Evolutionary conservation across 331 rosid genomes (phyloP).

Genomic region (Stylosanthes scabra): DNA sequence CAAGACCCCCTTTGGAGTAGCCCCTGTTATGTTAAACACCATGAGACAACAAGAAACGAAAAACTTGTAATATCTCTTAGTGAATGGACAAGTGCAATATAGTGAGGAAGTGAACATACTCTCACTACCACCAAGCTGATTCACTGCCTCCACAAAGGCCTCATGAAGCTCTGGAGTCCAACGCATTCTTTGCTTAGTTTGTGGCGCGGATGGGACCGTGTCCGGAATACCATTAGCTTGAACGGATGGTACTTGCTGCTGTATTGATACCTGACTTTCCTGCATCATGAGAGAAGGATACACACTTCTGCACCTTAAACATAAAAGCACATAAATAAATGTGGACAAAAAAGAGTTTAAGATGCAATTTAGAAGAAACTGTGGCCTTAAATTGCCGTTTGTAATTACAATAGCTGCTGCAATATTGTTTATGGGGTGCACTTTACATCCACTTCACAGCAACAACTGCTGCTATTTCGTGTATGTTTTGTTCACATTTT

Average conservation of each 20-base stretch:
- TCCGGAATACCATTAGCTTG: constrained; percentile 53
- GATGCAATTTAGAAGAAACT: neutral
- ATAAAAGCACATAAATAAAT: neutral
- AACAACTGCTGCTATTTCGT: too few relatives aligned
- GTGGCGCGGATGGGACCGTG: constrained; percentile 50
- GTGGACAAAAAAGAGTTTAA: neutral
- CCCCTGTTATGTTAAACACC: constrained; percentile 64
- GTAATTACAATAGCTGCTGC: too few relatives aligned
- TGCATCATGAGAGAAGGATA: constrained; percentile 51
- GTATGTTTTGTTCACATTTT: too few relatives aligned
- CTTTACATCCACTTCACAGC: too few relatives aligned
- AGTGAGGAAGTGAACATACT: constrained; percentile 50
- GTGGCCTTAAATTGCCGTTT: too few relatives aligned
- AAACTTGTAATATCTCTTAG: too few relatives aligned
- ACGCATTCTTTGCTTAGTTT: constrained; percentile 87
- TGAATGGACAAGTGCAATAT: too few relatives aligned
- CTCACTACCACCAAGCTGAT: constrained; percentile 90
- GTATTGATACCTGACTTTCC: constrained; percentile 53
- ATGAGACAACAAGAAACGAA: constrained; percentile 41
- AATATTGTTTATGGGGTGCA: too few relatives aligned
- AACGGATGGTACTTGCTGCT: constrained; percentile 45
- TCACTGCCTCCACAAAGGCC: constrained; percentile 91
- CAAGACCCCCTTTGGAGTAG: constrained; percentile 96
- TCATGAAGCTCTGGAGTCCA: constrained; percentile 98
- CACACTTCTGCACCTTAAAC: constrained; percentile 40